phyloP scores from a whole-genome alignment of 768 basidiomycete species.

The Pleurotus djamor region DNA sequence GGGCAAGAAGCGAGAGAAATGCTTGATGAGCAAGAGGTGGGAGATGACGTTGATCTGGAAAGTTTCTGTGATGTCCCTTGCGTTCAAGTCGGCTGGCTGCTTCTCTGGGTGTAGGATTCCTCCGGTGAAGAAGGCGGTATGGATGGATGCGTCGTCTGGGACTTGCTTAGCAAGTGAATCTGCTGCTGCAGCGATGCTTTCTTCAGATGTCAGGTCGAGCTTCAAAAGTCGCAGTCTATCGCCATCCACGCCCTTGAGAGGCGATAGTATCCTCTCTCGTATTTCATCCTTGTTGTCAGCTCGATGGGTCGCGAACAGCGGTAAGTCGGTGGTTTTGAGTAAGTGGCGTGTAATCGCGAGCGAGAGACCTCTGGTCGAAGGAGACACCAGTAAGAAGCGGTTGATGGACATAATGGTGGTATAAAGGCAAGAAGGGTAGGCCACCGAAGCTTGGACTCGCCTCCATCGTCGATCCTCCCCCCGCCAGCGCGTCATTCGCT shows the following conservation, averaged over 20 bases:
- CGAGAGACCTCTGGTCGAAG: conserved; percentile 56
- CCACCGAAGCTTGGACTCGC: neutral
- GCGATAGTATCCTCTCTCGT: conserved; percentile 37
- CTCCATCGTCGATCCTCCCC: neutral
- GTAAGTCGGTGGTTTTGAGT: conserved; percentile 44
- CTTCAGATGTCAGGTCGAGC: conserved; percentile 51
- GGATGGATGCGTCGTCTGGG: conserved; percentile 37
- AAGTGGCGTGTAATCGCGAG: conserved; percentile 54
- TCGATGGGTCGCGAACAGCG: conserved; percentile 57
- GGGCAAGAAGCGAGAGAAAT: conserved; percentile 60
- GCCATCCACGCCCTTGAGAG: conserved; percentile 39
- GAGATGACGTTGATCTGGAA: conserved; percentile 61
- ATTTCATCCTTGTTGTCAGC: conserved; percentile 29
- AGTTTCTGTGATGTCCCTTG: conserved; percentile 34
- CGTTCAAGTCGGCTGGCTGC: conserved; percentile 45
- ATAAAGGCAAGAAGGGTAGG: neutral
- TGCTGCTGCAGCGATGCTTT: conserved; percentile 48
- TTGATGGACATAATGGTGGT: conserved; percentile 16
- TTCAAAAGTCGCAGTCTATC: conserved; percentile 42
- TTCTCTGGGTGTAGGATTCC: conserved; percentile 57
- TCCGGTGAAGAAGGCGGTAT: conserved; percentile 54
- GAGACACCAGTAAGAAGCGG: conserved; percentile 52
- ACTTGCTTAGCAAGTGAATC: conserved; percentile 34
- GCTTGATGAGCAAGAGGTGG: conserved; percentile 59
- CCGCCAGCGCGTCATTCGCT: neutral